Evolutionary conservation across 768 basidiomycete species (phyloP).

Genomic region (Megacollybia marginata): DNA sequence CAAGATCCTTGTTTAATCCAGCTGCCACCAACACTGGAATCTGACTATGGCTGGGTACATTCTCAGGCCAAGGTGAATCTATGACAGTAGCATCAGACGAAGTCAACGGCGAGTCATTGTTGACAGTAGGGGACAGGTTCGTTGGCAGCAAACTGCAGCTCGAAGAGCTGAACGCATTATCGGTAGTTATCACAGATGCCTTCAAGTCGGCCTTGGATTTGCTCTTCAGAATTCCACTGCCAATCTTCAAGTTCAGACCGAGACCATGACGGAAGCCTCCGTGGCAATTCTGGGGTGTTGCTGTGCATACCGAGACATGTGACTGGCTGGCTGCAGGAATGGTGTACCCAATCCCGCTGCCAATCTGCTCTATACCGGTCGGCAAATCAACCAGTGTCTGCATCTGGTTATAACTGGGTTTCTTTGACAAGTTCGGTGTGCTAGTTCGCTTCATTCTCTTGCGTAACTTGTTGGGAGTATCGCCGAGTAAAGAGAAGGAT

Average conservation of each 20-base stretch:
- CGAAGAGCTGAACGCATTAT: neutral
- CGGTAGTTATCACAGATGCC: neutral
- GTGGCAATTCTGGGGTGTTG: constrained; percentile 14
- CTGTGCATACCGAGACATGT: constrained; percentile 21
- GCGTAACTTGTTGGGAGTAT: constrained; percentile 2
- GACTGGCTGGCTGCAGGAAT: constrained; percentile 27
- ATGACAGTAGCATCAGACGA: neutral
- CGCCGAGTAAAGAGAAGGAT: neutral
- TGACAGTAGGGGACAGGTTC: neutral
- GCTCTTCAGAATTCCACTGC: neutral
- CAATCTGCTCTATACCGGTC: constrained; percentile 36
- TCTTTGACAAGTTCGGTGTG: neutral
- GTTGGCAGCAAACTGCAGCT: neutral
- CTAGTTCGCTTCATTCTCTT: constrained; percentile 2
- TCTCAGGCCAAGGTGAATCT: neutral
- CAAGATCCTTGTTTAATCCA: no score
- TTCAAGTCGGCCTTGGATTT: neutral
- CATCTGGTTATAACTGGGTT: neutral
- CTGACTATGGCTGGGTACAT: neutral
- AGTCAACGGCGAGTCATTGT: neutral
- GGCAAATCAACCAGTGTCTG: constrained; percentile 26
- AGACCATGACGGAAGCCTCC: neutral
- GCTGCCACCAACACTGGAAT: no score
- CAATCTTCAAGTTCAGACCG: neutral
- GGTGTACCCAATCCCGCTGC: constrained; percentile 46